These are phyloP conservation scores for Fusarium burgessii DNA, from an alignment of 2,329 filamentous ascomycete species.

Conservation along the genomic window DNA sequence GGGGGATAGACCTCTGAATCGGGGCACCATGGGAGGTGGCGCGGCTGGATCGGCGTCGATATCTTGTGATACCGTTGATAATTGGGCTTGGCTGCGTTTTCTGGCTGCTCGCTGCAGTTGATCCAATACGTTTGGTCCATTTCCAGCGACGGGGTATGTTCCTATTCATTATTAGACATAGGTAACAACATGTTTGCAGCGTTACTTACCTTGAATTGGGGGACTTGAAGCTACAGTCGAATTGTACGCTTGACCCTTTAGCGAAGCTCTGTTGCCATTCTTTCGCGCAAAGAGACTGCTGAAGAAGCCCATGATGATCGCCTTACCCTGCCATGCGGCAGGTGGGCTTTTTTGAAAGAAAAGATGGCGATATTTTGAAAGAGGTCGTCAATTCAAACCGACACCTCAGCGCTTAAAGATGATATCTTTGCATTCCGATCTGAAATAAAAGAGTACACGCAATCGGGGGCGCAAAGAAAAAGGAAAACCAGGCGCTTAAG, in stretches of 20 bases:
- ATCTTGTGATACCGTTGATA: conserved; percentile 23
- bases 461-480: neutral
- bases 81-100: conserved; percentile 44
- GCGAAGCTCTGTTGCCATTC: conserved; percentile 15
- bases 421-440: conserved; percentile 36
- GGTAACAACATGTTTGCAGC: neutral
- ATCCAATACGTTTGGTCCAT: conserved; percentile 44
- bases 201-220: conserved; percentile 41
- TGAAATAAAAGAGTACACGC: conserved; percentile 4
- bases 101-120: conserved; percentile 44
- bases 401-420: conserved; percentile 1
- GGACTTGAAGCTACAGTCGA: conserved; percentile 41
- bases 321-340: conserved; percentile 37
- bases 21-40: conserved; percentile 33
- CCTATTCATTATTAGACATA: conserved; percentile 27
- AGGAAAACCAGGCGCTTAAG: conserved; percentile 29
- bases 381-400: neutral
- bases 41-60: conserved; percentile 13
- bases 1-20: conserved; percentile 27
- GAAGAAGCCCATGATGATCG: conserved; percentile 46
- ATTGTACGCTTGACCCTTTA: conserved; percentile 46
- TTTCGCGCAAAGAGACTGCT: conserved; percentile 44
- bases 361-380: neutral
- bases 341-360: conserved; percentile 1
- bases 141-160: conserved; percentile 46